Base-by-base conservation (phyloP, 257 asterid genomes). In the Prunella vulgaris region DNA sequence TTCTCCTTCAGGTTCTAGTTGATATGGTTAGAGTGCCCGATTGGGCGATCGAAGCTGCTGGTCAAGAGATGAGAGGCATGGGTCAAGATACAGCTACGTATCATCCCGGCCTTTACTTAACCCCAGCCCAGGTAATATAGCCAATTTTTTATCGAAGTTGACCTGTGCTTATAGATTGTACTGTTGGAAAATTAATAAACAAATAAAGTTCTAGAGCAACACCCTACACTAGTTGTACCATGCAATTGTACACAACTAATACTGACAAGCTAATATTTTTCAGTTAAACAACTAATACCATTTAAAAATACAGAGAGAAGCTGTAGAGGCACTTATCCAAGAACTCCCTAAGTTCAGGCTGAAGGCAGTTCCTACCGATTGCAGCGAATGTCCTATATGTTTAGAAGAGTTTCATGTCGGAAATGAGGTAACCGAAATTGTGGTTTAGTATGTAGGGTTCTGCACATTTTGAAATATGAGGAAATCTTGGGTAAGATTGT, bases 1-100 rank as follows among this genome's bases (percentile, higher is more conserved):
- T 15, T 62, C 42, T 76, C 64, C 24, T 76, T 15, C 78, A 94
- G 97, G 91, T 94, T 49, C 75, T 91, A 77, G 91, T 94, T 28
- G 99, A 94, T 85, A 83, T 94, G 96, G 87, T 94, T 58, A 81
- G 97, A 69, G 97, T 89, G 64, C 99, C 99, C 22, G 97, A 85
- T 75, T 94, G 97, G 97, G 96, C 99, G 60, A 81, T 91, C 61
- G 97, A 91, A 84, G 99, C 98, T 61, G 94, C 96, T 66, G 99
- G 97, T 18, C 99, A 86, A 72, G 97, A 91, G 82, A 82, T 91
- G 97, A 87, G 99, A 79, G 97, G 88, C 28, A 89, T 94, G 89
- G 96, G 90, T 49, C 99, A 87, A 81, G 97, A 91, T 79, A 86
- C 96, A 56, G 87, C 96, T 76, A 79, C 89, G 9, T 94, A 84